These are phyloP conservation scores for Panicum virgatum DNA, from an alignment of 202 grass and related monocot genomes.

Conservation along the genomic window DNA sequence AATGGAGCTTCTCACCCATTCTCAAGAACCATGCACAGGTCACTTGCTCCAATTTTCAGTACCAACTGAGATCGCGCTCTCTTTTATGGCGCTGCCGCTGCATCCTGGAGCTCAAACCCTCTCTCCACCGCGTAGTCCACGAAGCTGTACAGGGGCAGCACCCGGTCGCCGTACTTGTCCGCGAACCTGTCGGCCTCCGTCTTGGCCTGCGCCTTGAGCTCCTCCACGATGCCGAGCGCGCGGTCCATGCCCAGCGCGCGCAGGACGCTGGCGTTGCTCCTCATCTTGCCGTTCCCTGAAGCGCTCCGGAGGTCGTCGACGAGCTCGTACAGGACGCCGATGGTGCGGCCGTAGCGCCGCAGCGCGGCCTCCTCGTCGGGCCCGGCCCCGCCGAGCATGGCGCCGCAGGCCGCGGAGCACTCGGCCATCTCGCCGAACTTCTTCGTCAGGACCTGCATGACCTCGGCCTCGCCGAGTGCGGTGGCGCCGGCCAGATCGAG, in stretches of 20 bases:
- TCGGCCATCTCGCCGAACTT: slow-evolving; percentile 96
- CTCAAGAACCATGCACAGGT: not conserved
- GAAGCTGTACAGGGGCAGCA: slow-evolving; percentile 69
- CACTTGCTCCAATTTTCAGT: not conserved
- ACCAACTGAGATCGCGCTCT: not conserved
- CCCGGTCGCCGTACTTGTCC: slow-evolving; percentile 62
- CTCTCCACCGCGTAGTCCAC: slow-evolving; percentile 80
- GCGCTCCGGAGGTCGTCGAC: slow-evolving; percentile 78
- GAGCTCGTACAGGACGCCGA: slow-evolving; percentile 87
- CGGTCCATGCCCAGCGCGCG: slow-evolving; percentile 66
- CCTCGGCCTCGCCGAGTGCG: slow-evolving; percentile 65
- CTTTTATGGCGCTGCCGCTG: slow-evolving; percentile 8
- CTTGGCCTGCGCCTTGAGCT: slow-evolving; percentile 78
- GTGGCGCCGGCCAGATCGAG: slow-evolving; percentile 70
- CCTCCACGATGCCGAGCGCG: slow-evolving; percentile 70
- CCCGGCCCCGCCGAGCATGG: slow-evolving; percentile 64
- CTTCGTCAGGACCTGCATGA: slow-evolving; percentile 79
- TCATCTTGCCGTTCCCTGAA: slow-evolving; percentile 69
- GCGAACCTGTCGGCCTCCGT: slow-evolving; percentile 59
- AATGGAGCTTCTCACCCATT: not conserved
- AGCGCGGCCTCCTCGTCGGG: slow-evolving; percentile 65
- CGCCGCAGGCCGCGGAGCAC: slow-evolving; percentile 86
- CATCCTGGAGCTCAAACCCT: slow-evolving; percentile 63
- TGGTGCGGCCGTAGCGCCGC: slow-evolving; percentile 72
- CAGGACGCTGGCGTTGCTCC: slow-evolving; percentile 73